Percentiles rank a stretch among this genome's conserved stretches.
Conservation (phyloP, 495 filamentous ascomycete species). For the Usnea hakonensis region DNA sequence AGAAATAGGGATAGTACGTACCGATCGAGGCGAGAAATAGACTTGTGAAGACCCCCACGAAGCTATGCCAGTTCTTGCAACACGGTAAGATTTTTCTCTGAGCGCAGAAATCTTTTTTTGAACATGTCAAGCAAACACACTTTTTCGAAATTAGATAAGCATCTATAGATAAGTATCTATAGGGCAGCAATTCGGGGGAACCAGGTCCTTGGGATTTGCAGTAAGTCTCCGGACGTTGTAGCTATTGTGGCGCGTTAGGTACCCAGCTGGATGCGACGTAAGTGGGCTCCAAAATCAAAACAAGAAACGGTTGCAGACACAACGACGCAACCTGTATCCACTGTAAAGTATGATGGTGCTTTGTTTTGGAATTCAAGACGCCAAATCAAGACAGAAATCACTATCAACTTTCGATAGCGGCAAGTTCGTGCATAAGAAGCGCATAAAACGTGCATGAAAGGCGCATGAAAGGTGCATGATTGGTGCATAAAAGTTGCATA, state of each 20-base stretch:
- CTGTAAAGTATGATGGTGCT: background rate
- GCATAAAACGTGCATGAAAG: no score
- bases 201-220: background rate
- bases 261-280: no score
- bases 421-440: no score
- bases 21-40: background rate
- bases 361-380: background rate
- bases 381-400: background rate
- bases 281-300: background rate
- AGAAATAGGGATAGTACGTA: background rate
- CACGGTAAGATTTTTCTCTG: no score
- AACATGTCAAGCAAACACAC: background rate
- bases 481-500: no score
- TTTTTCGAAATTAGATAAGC: no score
- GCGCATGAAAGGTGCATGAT: no score
- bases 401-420: no score
- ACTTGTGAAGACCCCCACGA: background rate
- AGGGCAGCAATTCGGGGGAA: background rate
- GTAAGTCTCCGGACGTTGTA: background rate
- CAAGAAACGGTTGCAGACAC: background rate
- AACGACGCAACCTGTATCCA: background rate
- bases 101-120: background rate
- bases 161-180: no score
- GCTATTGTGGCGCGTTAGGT: background rate
- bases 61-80: background rate